Base-by-base conservation (phyloP, 2,329 filamentous ascomycete genomes). In the Verticillium zaregamsianum region DNA sequence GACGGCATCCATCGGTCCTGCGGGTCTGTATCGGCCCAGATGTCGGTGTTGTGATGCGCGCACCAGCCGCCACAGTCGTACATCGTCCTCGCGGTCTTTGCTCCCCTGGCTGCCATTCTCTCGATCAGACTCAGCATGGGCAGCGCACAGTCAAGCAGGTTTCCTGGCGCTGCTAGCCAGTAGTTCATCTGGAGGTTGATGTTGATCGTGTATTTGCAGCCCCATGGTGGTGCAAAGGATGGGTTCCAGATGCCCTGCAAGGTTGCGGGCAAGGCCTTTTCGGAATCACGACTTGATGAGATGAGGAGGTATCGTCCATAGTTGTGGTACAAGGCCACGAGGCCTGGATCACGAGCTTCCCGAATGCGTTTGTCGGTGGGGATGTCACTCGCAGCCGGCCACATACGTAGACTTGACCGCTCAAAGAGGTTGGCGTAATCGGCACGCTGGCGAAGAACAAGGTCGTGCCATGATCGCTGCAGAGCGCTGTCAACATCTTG, bases 241-340 rank as follows among this genome's bases (percentile, higher is more conserved):
- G 73, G 66, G 61, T 78, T 79, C 78, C 77, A 80, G 45, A 79
- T 74, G 2, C 77, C 78, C 62, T 81, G 79, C 1, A 80, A 70
- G 40, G 76, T 80, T 4, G 77, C 75, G 0, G 79, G 77, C 6
- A 80, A 66, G 1, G 64, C 58, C 58, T 59, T 62, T 3, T 33
- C 12, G 6, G 45, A 61, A 39, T 57, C 56, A 1, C 66, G 63
- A 20, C 66, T 67, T 32, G 60, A 62, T 3, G 66, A 65, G 28
- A 67, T 66, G 4, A 67, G 61, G 15, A 67, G 40, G 55, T 67
- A 67, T 39, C 63, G 61, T 15, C 65, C 66, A 56, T 67, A 67
- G 15, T 63, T 65, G 37, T 65, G 55, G 14, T 65, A 64, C 7
- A 64, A 15, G 3, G 69, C 69, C 2, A 67, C 59, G 5, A 71